Evolutionary conservation across 345 rosid genomes (phyloP).

Genomic region (Dimocarpus longan): DNA sequence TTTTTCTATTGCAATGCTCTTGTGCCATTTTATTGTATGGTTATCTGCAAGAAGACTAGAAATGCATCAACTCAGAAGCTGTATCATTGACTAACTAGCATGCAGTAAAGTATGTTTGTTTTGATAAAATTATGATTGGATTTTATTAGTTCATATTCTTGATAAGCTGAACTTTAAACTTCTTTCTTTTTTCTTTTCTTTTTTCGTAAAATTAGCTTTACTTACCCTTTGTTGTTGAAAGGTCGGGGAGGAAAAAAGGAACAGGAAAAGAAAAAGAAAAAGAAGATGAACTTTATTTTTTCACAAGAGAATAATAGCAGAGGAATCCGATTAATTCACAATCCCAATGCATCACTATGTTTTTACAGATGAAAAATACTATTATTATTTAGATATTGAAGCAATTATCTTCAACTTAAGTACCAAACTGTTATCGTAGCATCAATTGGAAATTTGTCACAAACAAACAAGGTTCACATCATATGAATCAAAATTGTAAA

Average conservation of each 20-base stretch:
- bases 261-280: background rate
- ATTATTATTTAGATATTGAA: too few relatives aligned
- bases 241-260: background rate
- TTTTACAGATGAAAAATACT: too few relatives aligned
- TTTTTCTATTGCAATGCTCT: background rate
- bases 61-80: background rate
- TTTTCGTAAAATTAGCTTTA: background rate
- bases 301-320: background rate
- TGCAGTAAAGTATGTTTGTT: background rate
- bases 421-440: background rate
- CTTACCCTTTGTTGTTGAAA: constrained; percentile 4
- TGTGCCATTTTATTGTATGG: background rate
- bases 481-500: too few relatives aligned
- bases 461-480: too few relatives aligned
- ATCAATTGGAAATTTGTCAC: too few relatives aligned
- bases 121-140: background rate
- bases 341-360: too few relatives aligned
- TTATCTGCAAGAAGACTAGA: background rate
- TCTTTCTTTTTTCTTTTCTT: too few relatives aligned
- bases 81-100: background rate
- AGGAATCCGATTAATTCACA: too few relatives aligned
- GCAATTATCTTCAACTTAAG: background rate
- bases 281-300: background rate
- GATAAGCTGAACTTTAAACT: too few relatives aligned
- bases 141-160: background rate